Conservation (phyloP, 1,284 basidiomycete genomes). For the Baeospora myosura region DNA sequence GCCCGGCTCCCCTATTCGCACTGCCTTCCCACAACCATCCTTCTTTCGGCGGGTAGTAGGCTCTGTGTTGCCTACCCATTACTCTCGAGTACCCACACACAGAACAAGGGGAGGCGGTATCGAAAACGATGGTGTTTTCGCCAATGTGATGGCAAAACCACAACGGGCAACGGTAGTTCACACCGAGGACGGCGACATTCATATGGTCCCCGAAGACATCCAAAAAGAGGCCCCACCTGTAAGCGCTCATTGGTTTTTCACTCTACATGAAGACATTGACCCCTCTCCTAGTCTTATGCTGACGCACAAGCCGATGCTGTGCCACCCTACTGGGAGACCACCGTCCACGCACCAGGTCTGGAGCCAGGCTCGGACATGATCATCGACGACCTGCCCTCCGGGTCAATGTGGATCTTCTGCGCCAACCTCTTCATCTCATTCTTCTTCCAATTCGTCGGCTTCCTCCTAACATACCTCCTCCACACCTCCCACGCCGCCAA, state of each 20-base stretch:
- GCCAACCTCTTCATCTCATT: slow-evolving; percentile 83
- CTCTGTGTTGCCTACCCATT: slow-evolving; percentile 68
- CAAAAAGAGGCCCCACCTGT: slow-evolving; percentile 83
- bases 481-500: slow-evolving; percentile 94
- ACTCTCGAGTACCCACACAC: slow-evolving; percentile 49
- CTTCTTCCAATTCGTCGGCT: slow-evolving; percentile 96
- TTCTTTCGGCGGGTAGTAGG: slow-evolving; percentile 60
- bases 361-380: slow-evolving; percentile 57
- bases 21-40: slow-evolving; percentile 35
- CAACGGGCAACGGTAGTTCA: slow-evolving; percentile 36
- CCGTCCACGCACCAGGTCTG: slow-evolving; percentile 67
- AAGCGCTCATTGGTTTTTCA: slow-evolving; percentile 11
- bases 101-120: slow-evolving; percentile 65
- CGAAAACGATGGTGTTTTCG: slow-evolving; percentile 93
- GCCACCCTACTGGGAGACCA: slow-evolving; percentile 96
- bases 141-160: slow-evolving; percentile 92
- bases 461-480: slow-evolving; percentile 84
- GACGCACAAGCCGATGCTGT: slow-evolving; percentile 87
- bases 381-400: slow-evolving; percentile 70
- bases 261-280: neutral
- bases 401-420: slow-evolving; percentile 62
- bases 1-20: slow-evolving; percentile 40
- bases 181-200: slow-evolving; percentile 52
- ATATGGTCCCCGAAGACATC: slow-evolving; percentile 72
- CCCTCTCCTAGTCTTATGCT: slow-evolving; percentile 64